Evolutionary conservation across 352 stramenopile genomes (phyloP).

Genomic region (Phytophthora sojae): DNA sequence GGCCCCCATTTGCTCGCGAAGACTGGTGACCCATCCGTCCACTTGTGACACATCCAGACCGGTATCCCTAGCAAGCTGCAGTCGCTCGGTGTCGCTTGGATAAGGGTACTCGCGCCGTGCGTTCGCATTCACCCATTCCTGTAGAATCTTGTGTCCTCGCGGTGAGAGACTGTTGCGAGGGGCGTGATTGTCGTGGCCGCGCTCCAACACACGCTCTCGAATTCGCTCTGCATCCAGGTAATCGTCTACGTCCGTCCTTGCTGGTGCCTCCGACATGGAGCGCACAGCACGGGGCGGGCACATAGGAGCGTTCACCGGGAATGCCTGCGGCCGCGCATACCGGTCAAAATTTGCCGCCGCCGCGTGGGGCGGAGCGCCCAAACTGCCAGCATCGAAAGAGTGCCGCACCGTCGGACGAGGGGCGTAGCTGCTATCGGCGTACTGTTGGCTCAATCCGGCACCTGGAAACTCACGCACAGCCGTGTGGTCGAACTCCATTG

Average conservation of each 20-base stretch:
- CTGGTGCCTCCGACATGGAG: constrained; percentile 73
- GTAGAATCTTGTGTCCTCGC: constrained; percentile 75
- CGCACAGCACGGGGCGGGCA: constrained; percentile 59
- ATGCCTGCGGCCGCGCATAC: constrained; percentile 39
- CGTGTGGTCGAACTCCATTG: constrained; percentile 76
- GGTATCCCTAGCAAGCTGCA: constrained; percentile 78
- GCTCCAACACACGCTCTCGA: constrained; percentile 65
- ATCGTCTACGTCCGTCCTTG: constrained; percentile 59
- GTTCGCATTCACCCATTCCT: constrained; percentile 80
- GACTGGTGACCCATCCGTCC: constrained; percentile 86
- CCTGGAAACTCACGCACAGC: constrained; percentile 48
- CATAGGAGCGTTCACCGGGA: constrained; percentile 32
- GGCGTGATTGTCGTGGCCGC: constrained; percentile 44
- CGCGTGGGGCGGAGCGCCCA: constrained; percentile 44
- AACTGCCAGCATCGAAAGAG: constrained; percentile 74
- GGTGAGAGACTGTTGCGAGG: constrained; percentile 66
- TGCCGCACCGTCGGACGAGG: constrained; percentile 55
- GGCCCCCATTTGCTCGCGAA: constrained; percentile 65
- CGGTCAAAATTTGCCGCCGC: constrained; percentile 34
- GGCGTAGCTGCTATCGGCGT: constrained; percentile 50
- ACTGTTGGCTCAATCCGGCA: constrained; percentile 37
- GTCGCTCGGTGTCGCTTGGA: constrained; percentile 70
- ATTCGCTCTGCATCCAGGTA: constrained; percentile 77
- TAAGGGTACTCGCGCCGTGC: constrained; percentile 71
- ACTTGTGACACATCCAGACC: constrained; percentile 83